Percentiles rank a stretch among this genome's conserved stretches.
phyloP scores from a whole-genome alignment of 176 grass and related monocot species.

The Oryza punctata region DNA sequence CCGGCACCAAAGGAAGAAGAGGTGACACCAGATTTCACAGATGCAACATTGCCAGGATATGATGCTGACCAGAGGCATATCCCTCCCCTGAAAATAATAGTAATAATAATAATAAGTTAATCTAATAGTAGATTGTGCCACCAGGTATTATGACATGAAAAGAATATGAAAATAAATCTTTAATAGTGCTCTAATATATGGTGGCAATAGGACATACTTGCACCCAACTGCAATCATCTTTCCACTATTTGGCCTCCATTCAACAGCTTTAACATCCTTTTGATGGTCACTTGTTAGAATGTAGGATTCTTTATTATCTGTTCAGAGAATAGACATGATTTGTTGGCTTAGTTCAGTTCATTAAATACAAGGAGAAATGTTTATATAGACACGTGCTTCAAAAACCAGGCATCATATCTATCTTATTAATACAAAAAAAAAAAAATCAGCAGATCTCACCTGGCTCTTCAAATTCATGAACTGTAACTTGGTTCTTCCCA shows the following conservation, averaged over 20 bases:
- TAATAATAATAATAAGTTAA: neutral
- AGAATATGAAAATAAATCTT: constrained; percentile 11
- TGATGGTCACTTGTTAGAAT: constrained; percentile 77
- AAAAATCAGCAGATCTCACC: constrained; percentile 50
- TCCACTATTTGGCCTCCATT: constrained; percentile 94
- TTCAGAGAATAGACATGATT: constrained; percentile 4
- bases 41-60: constrained; percentile 80
- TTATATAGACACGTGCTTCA: neutral
- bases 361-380: neutral
- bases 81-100: constrained; percentile 61
- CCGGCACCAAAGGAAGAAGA: constrained; percentile 60
- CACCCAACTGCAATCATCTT: constrained; percentile 91
- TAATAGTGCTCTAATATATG: constrained; percentile 1
- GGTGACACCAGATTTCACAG: constrained; percentile 60
- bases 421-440: constrained; percentile 25
- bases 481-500: constrained; percentile 68
- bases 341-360: constrained; percentile 6
- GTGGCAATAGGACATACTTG: constrained; percentile 56
- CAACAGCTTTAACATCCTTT: constrained; percentile 72
- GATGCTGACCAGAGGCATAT: constrained; percentile 98
- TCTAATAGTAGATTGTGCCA: constrained; percentile 5
- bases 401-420: neutral
- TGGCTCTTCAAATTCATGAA: constrained; percentile 80
- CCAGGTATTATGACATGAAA: constrained; percentile 6
- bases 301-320: constrained; percentile 87